These are phyloP conservation scores for Chaetomium olivaceum DNA, from an alignment of 2,329 filamentous ascomycete species.

Conservation along the genomic window DNA sequence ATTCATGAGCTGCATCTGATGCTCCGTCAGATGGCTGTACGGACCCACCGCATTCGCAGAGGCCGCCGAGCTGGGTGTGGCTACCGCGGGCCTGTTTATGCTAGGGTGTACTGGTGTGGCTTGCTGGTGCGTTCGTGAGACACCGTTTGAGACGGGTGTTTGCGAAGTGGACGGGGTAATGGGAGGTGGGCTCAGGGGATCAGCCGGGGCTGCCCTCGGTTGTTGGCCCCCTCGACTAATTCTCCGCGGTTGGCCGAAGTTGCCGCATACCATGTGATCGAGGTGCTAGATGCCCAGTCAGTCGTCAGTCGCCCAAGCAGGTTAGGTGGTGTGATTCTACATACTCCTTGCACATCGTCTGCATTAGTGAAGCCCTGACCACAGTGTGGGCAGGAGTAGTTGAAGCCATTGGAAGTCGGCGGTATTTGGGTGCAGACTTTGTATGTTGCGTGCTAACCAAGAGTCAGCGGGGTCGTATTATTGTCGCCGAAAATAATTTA, in stretches of 20 bases:
- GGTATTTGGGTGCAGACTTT: slow-evolving; percentile 30
- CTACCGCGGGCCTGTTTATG: slow-evolving; percentile 8
- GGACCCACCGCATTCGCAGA: slow-evolving; percentile 40
- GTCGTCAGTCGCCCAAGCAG: slow-evolving; percentile 6
- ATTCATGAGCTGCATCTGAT: slow-evolving; percentile 37
- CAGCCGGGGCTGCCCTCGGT: slow-evolving; percentile 32
- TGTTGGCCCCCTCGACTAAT: slow-evolving; percentile 26
- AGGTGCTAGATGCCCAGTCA: slow-evolving; percentile 39
- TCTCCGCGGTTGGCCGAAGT: slow-evolving; percentile 32
- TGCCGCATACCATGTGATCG: slow-evolving; percentile 49
- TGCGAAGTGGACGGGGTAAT: slow-evolving; percentile 20
- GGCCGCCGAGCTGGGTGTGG: slow-evolving; percentile 20
- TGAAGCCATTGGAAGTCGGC: slow-evolving; percentile 29
- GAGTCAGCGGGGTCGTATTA: not conserved
- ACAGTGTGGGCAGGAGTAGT: slow-evolving; percentile 30
- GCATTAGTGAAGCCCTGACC: slow-evolving; percentile 29
- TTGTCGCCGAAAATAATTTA: not conserved
- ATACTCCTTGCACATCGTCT: slow-evolving; percentile 23
- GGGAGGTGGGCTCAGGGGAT: slow-evolving; percentile 26
- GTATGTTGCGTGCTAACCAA: slow-evolving; percentile 27
- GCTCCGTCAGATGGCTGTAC: slow-evolving; percentile 47
- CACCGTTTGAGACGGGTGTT: slow-evolving; percentile 17
- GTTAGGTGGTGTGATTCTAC: not conserved
- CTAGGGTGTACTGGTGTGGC: slow-evolving; percentile 23
- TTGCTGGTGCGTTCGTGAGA: slow-evolving; percentile 13